Base-by-base conservation (phyloP, 2,329 filamentous ascomycete species). In the Penicillium sp. region DNA sequence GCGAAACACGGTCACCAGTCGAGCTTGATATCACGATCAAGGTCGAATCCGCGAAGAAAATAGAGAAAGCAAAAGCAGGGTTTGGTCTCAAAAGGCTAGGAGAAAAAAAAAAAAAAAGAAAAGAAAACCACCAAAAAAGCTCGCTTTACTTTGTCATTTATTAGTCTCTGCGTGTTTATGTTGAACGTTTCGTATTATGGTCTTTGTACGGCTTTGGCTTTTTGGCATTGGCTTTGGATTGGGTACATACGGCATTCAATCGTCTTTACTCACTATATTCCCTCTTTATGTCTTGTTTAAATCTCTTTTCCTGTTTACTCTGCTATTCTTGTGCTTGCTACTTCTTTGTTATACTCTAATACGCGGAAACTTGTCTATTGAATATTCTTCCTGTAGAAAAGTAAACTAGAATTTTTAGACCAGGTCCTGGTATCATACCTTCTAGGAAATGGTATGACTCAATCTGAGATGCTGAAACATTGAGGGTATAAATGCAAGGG, bases 1-100 rank as follows among this genome's bases (percentile, higher is more conserved):
- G 13, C 61, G 68, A 29, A 64, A 66, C 40, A 50, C 13, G 5
- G 13, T 64, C 11, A 57, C 64, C n/a, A 59, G 56, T 35, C 55
- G 58, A 31, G 61, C 57, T 43, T 70, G 56, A 68, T 50, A 31
- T 13, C 14, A 14, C 26, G 8, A 5, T 22, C 14, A 5, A 24
- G 38, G 11, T 24, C 11, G 24, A n/a, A 24, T 35, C 38, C 24
- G 31, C 31, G 37, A 51, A 22, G 16, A 22, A 45, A 47, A 57
- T 6, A 13, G 8, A 34, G 35, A 31, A 31, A 24, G 8, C 5
- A 47, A 42, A 46, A 52, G n/a, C 11, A 16, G 22, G 13, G 16
- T 13, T 11, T 20, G 2, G 8, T 37, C 16, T 14, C 10, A 26
- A 31, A 45, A 40, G 37, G 38, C 43, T 45, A 40, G 24, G n/a